Base-by-base conservation (phyloP, 495 filamentous ascomycete species). In the Podospora bellae-mahoneyi region DNA sequence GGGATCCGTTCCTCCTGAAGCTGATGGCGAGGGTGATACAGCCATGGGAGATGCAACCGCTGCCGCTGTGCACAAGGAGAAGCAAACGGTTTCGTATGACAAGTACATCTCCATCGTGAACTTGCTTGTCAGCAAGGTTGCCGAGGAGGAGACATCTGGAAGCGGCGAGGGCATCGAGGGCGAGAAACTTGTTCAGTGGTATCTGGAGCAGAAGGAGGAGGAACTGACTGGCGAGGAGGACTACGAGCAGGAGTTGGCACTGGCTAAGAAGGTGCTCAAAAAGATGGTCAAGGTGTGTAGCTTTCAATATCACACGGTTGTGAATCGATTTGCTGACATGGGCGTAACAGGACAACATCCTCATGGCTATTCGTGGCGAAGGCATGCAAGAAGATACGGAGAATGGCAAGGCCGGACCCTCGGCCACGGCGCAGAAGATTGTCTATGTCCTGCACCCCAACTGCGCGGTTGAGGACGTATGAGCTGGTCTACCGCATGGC, bases 371-470 rank as follows among this genome's bases (percentile, higher is more conserved):
- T 61, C 85, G 90, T 28, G 94, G 93, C n/a, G 87, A 96, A 72
- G 92, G 92, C 13, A 81, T 96, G 18, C 61, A 63, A 20, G 82
- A 90, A 30, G 87, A 87, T 28, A 81, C 83, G 9, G 85, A 84
- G 1, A 81, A 84, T 55, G 81, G 81, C 2, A 74, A 81, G 19
- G 81, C 84, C 48, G 82, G 74, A 15, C 72, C 71, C 64, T 74
- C 78, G 61, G 76, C 81, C 13, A 69, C 72, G 44, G 82, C 77
- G 23, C 54, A 80, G 81, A 87, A 84, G 78, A 82, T 89, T 5
- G 86, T 96, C 32, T 99, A 97, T 78, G 92, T 97, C 16, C 70
- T 99, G 74, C 95, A 99, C 84, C 95, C 95, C 20, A 97, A 98
- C 77, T 95, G 92, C 73, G 91, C 92, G 1, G 84, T 94, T 26